These are phyloP conservation scores for Acarospora socialis DNA, from an alignment of 2,329 filamentous ascomycete genomes.

Conservation along the genomic window DNA sequence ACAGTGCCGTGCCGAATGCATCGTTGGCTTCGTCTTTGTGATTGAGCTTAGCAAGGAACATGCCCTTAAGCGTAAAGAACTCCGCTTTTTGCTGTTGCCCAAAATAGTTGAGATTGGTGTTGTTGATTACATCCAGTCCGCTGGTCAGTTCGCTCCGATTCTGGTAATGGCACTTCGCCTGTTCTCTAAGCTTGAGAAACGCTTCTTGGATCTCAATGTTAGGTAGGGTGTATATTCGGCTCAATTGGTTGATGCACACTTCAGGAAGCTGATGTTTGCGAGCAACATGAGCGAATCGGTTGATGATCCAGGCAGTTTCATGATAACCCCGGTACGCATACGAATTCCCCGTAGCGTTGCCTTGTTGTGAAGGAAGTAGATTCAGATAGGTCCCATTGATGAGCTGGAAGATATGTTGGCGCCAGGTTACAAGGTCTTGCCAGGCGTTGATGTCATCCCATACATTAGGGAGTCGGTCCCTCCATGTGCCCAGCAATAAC, in stretches of 20 bases:
- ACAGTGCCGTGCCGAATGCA: slow-evolving; percentile 86
- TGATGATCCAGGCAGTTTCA: slow-evolving; percentile 99
- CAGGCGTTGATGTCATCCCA: slow-evolving; percentile 99
- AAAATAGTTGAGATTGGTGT: slow-evolving; percentile 98
- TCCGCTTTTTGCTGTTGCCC: slow-evolving; percentile 92
- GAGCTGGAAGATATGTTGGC: slow-evolving; percentile 94
- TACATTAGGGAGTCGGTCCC: slow-evolving; percentile 86
- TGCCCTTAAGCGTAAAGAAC: slow-evolving; percentile 97
- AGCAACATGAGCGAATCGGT: slow-evolving; percentile 93
- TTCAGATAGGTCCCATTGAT: slow-evolving; percentile 90
- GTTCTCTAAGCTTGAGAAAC: slow-evolving; percentile 94
- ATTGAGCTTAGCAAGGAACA: slow-evolving; percentile 91
- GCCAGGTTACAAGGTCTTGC: slow-evolving; percentile 99
- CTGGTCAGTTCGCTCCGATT: slow-evolving; percentile 84
- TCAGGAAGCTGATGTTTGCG: slow-evolving; percentile 93
- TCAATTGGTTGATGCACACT: slow-evolving; percentile 92
- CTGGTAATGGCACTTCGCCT: slow-evolving; percentile 97
- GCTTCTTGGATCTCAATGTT: slow-evolving; percentile 99
- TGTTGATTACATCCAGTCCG: slow-evolving; percentile 96
- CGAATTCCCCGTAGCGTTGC: slow-evolving; percentile 75
- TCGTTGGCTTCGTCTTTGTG: slow-evolving; percentile 85
- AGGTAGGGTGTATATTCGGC: slow-evolving; percentile 92
- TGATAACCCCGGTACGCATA: slow-evolving; percentile 96
- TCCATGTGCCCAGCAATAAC: slow-evolving; percentile 83
- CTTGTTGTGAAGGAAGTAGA: slow-evolving; percentile 64